phyloP scores from a whole-genome alignment of 805 yeast species.

The Candida endomychidarum region DNA sequence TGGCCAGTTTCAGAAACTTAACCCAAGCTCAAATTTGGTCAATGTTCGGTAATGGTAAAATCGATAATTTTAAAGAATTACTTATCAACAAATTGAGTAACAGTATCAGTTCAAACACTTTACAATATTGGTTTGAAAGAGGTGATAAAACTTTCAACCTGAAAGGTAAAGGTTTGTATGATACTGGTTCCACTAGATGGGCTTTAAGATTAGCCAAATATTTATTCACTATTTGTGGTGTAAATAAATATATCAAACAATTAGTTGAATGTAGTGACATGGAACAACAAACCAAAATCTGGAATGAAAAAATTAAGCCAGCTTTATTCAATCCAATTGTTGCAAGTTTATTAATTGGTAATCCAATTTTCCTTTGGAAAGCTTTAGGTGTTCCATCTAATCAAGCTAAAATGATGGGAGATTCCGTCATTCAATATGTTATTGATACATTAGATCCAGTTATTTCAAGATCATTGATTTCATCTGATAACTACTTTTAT shows the following conservation, averaged over 20 bases:
- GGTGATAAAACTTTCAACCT: slow-evolving; percentile 58
- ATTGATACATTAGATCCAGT: slow-evolving; percentile 79
- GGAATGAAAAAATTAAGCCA: slow-evolving; percentile 65
- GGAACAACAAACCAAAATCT: slow-evolving; percentile 61
- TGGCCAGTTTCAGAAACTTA: slow-evolving; percentile 65
- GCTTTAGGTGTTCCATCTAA: slow-evolving; percentile 88
- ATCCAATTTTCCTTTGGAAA: slow-evolving; percentile 83
- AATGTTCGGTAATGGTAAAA: slow-evolving; percentile 73
- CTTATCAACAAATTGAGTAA: slow-evolving; percentile 60
- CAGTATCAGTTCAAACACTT: slow-evolving; percentile 73
- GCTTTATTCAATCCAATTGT: slow-evolving; percentile 69
- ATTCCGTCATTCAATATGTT: slow-evolving; percentile 67
- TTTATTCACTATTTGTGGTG: slow-evolving; percentile 58
- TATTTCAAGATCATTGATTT: slow-evolving; percentile 58
- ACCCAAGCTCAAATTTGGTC: slow-evolving; percentile 65
- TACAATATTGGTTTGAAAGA: slow-evolving; percentile 74
- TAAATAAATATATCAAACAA: slow-evolving; percentile 48
- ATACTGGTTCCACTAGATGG: slow-evolving; percentile 87
- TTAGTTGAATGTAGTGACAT: slow-evolving; percentile 58
- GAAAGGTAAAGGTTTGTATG: slow-evolving; percentile 64
- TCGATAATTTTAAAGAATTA: slow-evolving; percentile 43
- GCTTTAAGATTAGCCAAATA: slow-evolving; percentile 68
- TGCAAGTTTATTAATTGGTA: slow-evolving; percentile 68
- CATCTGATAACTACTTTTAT: slow-evolving; percentile 76
- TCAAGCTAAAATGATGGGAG: slow-evolving; percentile 79